Percentiles rank a stretch among this genome's conserved stretches.
Conservation (phyloP, 2,329 filamentous ascomycete genomes). For the Colletotrichum somersetense region DNA sequence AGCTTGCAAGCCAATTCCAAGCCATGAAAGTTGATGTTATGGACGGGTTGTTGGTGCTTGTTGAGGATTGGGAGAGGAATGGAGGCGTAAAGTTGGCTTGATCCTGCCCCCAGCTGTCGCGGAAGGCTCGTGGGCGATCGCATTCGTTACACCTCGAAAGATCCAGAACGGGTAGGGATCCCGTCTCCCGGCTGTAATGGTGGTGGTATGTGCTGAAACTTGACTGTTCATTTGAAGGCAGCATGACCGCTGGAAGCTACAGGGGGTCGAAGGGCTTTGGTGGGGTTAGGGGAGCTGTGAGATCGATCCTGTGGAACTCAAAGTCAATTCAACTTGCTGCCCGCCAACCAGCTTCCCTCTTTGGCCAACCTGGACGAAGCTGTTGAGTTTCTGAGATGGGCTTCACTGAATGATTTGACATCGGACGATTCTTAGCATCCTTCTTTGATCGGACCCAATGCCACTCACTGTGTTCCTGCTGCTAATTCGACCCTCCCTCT, state of each 20-base stretch:
- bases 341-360: constrained; percentile 1
- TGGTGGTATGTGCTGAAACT: too few species aligned
- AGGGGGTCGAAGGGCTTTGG: background rate
- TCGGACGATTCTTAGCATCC: background rate
- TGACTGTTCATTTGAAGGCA: too few species aligned
- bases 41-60: background rate
- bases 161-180: constrained; percentile 16
- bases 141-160: constrained; percentile 10
- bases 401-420: background rate
- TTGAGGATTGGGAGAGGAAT: background rate
- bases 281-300: background rate
- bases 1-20: background rate
- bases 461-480: background rate
- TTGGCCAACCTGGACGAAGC: constrained; percentile 3
- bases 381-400: background rate
- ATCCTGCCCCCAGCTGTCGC: constrained; percentile 7
- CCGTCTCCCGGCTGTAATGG: background rate
- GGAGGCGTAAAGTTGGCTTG: constrained; percentile 9
- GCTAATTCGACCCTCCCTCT: background rate
- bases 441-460: background rate
- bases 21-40: background rate
- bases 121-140: constrained; percentile 17
- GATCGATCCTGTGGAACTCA: background rate
- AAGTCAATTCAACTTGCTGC: background rate
- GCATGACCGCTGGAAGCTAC: constrained; percentile 1